Conservation (phyloP, 140 eudicot species). For the Ambrosia hybrid region DNA sequence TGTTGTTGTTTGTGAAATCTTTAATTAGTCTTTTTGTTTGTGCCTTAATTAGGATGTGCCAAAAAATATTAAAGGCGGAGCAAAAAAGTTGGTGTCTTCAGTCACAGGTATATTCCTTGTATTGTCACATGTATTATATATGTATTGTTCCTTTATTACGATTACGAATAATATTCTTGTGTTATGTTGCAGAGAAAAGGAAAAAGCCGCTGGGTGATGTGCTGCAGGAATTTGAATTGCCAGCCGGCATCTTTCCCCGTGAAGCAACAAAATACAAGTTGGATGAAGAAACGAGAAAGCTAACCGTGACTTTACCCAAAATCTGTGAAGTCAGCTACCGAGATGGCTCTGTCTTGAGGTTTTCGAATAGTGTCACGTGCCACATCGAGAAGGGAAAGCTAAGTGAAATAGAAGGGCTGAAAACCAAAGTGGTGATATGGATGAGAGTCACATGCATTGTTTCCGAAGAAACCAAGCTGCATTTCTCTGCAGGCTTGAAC, state of each 20-base stretch:
- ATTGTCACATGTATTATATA: too few species aligned
- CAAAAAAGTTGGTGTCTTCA: slow-evolving; percentile 60
- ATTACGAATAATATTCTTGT: neutral
- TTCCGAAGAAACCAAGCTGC: slow-evolving; percentile 60
- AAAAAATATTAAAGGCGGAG: slow-evolving; percentile 64
- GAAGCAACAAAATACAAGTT: slow-evolving; percentile 79
- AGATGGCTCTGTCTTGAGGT: slow-evolving; percentile 79
- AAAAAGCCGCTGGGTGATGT: slow-evolving; percentile 80
- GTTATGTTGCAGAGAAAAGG: slow-evolving; percentile 51
- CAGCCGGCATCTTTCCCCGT: slow-evolving; percentile 78
- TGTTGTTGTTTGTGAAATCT: neutral
- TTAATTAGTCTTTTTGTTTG: neutral
- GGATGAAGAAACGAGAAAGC: slow-evolving; percentile 69
- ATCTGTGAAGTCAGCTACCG: slow-evolving; percentile 83
- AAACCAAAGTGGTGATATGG: slow-evolving; percentile 87
- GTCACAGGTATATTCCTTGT: slow-evolving; percentile 39
- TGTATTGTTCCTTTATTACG: neutral
- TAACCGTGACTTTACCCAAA: slow-evolving; percentile 58
- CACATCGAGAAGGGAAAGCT: slow-evolving; percentile 88
- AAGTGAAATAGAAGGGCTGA: slow-evolving; percentile 79
- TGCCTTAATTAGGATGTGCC: slow-evolving; percentile 47
- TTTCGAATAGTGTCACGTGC: slow-evolving; percentile 64
- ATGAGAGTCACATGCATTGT: slow-evolving; percentile 69
- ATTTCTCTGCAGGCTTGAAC: slow-evolving; percentile 78
- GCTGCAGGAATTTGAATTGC: slow-evolving; percentile 73